phyloP scores from a whole-genome alignment of 306 rosid species.

The Lathyrus aphaca region DNA sequence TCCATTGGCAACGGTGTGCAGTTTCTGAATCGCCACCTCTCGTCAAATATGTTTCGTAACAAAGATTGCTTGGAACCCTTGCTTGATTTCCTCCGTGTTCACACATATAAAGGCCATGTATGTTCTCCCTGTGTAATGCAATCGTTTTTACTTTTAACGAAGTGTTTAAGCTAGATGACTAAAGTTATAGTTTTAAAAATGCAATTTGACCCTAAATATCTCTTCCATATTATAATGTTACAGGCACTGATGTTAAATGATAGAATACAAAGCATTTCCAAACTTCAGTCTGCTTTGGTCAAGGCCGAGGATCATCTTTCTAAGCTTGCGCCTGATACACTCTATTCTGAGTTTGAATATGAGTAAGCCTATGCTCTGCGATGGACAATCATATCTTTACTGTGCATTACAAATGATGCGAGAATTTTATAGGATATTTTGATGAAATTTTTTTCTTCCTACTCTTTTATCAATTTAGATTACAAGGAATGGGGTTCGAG shows the following conservation, averaged over 20 bases:
- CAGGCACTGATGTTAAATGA: conserved; percentile 87
- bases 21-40: conserved; percentile 95
- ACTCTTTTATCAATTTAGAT: conserved; percentile 48
- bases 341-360: conserved; percentile 74
- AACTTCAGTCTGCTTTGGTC: conserved; percentile 71
- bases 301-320: conserved; percentile 83
- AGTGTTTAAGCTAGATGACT: conserved; percentile 14
- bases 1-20: conserved; percentile 98
- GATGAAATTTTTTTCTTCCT: conserved; percentile 7
- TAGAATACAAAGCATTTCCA: conserved; percentile 60
- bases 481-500: conserved; percentile 93
- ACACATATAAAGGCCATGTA: conserved; percentile 77
- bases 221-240: conserved; percentile 36
- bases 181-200: not conserved
- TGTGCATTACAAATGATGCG: conserved; percentile 13
- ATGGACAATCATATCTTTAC: conserved; percentile 15
- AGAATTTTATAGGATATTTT: conserved; percentile 1
- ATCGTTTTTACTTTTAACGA: not conserved
- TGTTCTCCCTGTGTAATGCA: conserved; percentile 42
- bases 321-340: conserved; percentile 60
- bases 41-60: conserved; percentile 83
- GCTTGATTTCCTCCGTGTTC: conserved; percentile 86
- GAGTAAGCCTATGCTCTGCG: conserved; percentile 51
- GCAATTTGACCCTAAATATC: not conserved
- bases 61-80: conserved; percentile 80